These are phyloP conservation scores for Fusarium humuli DNA, from an alignment of 2,329 filamentous ascomycete genomes.

Conservation along the genomic window DNA sequence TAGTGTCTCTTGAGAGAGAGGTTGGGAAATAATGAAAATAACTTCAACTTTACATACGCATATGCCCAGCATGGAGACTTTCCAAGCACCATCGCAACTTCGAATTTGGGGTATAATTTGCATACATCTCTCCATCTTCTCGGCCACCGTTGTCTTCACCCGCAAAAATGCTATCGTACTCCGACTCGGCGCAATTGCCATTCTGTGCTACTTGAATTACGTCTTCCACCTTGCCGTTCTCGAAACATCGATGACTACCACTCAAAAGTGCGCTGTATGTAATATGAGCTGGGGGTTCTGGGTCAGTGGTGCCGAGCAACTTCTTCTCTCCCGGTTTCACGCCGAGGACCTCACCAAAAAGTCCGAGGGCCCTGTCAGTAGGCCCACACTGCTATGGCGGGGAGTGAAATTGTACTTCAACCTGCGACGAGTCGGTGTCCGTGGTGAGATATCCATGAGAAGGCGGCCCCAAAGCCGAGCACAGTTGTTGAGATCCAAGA, in stretches of 20 bases:
- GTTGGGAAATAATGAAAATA: background rate
- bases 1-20: background rate
- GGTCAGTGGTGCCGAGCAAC: background rate
- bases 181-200: background rate
- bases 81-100: too few species aligned
- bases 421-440: background rate
- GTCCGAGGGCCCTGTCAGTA: rapidly evolving
- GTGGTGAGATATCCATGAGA: background rate
- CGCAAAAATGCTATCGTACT: background rate
- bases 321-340: background rate
- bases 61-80: rapidly evolving
- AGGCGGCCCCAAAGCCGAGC: rapidly evolving
- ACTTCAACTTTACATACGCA: background rate
- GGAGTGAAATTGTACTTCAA: background rate
- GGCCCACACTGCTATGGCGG: background rate
- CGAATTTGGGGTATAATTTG: rapidly evolving
- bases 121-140: rapidly evolving
- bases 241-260: background rate
- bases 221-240: background rate
- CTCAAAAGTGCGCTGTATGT: background rate
- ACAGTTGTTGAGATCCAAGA: background rate
- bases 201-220: background rate
- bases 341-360: background rate
- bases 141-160: background rate
- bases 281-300: slow-evolving; percentile 6